phyloP scores from a whole-genome alignment of 257 asterid genomes.

The Solanum acaule region DNA sequence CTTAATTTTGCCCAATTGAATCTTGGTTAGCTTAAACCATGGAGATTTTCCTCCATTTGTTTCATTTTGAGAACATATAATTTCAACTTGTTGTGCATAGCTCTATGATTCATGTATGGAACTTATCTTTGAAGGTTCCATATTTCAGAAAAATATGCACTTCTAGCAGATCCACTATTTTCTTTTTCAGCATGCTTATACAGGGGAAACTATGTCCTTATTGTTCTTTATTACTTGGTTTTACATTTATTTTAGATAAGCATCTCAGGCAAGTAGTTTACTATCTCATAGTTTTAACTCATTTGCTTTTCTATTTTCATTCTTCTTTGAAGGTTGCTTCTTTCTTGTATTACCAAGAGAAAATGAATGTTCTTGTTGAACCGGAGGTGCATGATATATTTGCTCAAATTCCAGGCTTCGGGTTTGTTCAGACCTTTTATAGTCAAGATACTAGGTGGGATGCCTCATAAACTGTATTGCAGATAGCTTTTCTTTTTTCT shows the following conservation, averaged over 20 bases:
- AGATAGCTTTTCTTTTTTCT: background rate
- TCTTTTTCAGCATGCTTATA: background rate
- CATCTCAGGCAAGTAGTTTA: background rate
- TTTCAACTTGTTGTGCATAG: background rate
- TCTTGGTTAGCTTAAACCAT: background rate
- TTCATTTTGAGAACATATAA: background rate
- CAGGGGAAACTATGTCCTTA: background rate
- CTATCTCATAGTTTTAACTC: background rate
- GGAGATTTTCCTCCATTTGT: background rate
- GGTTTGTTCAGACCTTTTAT: slow-evolving; percentile 93
- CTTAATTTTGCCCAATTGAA: background rate
- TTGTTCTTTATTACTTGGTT: background rate
- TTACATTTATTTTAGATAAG: background rate
- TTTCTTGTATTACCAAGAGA: slow-evolving; percentile 84
- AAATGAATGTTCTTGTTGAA: slow-evolving; percentile 93
- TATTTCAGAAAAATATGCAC: background rate
- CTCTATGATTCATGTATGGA: background rate
- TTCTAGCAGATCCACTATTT: background rate
- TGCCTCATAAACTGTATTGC: background rate
- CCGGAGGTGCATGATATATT: slow-evolving; percentile 95
- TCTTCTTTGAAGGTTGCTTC: slow-evolving; percentile 67
- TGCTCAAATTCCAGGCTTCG: slow-evolving; percentile 95
- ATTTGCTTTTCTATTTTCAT: background rate
- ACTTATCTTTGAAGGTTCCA: background rate
- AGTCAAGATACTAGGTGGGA: slow-evolving; percentile 96